These are phyloP conservation scores for Mucor piriformis DNA, from an alignment of 371 early-diverging fungal genomes.

Conservation along the genomic window DNA sequence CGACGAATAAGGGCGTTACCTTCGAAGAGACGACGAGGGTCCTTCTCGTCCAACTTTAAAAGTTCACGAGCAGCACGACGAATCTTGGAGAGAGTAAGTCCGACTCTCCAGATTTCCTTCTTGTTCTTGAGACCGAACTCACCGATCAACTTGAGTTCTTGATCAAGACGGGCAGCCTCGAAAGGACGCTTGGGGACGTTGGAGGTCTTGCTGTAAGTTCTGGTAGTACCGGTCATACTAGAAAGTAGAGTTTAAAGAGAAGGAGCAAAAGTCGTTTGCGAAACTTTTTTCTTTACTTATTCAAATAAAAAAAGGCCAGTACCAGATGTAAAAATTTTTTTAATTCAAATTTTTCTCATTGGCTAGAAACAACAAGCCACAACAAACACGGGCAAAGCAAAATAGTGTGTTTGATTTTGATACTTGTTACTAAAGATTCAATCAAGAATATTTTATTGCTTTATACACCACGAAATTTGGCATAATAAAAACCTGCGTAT, in stretches of 20 bases:
- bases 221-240: constrained; percentile 53
- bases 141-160: constrained; percentile 98
- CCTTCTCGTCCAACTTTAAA: constrained; percentile 96
- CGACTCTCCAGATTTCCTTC: constrained; percentile 99
- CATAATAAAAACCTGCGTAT: too few species aligned
- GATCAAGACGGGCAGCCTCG: constrained; percentile 98
- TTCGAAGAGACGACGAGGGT: constrained; percentile 98
- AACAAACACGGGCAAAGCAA: too few species aligned
- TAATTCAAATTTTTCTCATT: background rate
- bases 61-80: constrained; percentile 99
- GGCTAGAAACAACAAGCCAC: constrained; percentile 6
- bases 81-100: constrained; percentile 97
- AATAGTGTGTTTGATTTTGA: too few species aligned
- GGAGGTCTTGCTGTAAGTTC: constrained; percentile 88
- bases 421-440: too few species aligned
- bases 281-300: constrained; percentile 8
- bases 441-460: too few species aligned
- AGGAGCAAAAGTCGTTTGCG: constrained; percentile 11
- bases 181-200: constrained; percentile 99
- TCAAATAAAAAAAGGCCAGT: constrained; percentile 7
- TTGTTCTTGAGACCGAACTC: constrained; percentile 99
- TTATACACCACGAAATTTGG: too few species aligned
- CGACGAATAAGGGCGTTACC: constrained; percentile 99
- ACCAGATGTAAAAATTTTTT: constrained; percentile 11
- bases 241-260: constrained; percentile 28